A percentile compares a stretch with the other conserved stretches of the same genome.
Evolutionary conservation across 768 basidiomycete species (phyloP).

Genomic region (Boletus reticuloceps): DNA sequence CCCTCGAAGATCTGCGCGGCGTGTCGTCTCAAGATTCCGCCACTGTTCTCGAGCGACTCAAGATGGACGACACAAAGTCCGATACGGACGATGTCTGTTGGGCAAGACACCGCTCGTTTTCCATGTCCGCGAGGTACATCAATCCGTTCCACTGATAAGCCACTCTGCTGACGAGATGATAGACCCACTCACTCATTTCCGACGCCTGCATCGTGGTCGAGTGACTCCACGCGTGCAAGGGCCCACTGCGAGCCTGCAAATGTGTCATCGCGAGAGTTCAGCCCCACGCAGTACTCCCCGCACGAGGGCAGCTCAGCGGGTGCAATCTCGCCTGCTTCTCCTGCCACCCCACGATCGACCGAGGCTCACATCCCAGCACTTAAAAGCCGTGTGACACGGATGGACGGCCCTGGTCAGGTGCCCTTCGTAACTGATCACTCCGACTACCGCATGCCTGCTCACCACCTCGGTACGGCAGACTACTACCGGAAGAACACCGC

Average conservation of each 20-base stretch:
- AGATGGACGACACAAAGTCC: conserved; percentile 44
- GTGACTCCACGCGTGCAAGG: conserved; percentile 16
- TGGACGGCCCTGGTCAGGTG: conserved; percentile 11
- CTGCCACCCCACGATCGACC: conserved; percentile 51
- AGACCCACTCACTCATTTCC: conserved; percentile 21
- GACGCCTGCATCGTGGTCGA: conserved; percentile 25
- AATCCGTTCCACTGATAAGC: background rate
- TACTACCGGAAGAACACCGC: conserved; percentile 15
- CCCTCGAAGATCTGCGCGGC: conserved; percentile 61
- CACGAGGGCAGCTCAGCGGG: conserved; percentile 47
- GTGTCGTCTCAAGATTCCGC: conserved; percentile 53
- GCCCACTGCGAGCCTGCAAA: conserved; percentile 14
- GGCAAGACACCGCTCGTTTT: conserved; percentile 44
- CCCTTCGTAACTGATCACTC: conserved; percentile 8
- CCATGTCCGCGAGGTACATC: conserved; percentile 37
- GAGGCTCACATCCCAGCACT: conserved; percentile 16
- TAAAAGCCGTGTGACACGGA: conserved; percentile 9
- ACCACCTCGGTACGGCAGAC: conserved; percentile 7
- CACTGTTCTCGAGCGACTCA: conserved; percentile 64
- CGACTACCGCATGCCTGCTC: conserved; percentile 13
- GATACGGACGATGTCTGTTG: conserved; percentile 28
- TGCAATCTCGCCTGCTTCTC: conserved; percentile 49
- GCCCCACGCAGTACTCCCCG: conserved; percentile 31
- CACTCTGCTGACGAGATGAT: conserved; percentile 1
- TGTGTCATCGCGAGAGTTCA: conserved; percentile 18